Evolutionary conservation across 306 rosid species (phyloP), one percentile per base, ranked within the genome.

Genomic region (Prunus davidiana): DNA sequence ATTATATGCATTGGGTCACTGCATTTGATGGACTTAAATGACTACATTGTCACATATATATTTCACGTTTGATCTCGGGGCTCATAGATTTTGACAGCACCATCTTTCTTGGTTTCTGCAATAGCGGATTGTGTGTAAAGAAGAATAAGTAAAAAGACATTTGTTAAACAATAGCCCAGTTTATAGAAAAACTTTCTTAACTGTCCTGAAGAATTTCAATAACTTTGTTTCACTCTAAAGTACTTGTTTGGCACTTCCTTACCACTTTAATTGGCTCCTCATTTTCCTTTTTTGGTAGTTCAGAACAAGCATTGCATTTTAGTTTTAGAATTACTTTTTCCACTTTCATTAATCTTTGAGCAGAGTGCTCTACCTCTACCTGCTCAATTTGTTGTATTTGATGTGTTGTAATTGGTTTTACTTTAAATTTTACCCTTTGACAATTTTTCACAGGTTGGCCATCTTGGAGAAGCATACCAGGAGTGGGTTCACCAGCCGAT

Each of bases 401-500:
- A 15, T 19, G 62, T 13, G 15, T 28, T 14, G 2, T 28, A 8
- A 51, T 73, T 32, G 5, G 51, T 12, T 27, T 41, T 71, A 51
- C 19, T 62, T 12, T 74, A 57, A 27, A 25, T 27, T 60, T 45
- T 25, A 77, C 32, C 45, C 72, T 61, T n/a, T 14, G 22, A 67
- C 84, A 76, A 46, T 74, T 15, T 81, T 75, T 77, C 71, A 16
- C 67, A 95, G 98, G 97, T 95, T 60, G 98, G 98, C 57, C 89
- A 95, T 89, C 97, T 95, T 58, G 98, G 92, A 74, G 97, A 88
- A 85, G 88, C 77, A 75, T 95, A 95, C 80, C 87, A 95, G 69
- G 97, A 95, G 74, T 95, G 98, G 98, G 90, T 92, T 74, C 98
- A 95, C 87, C 96, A 90, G 80, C 97, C 97, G 6, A 95, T 95